A percentile compares a stretch with the other conserved stretches of the same genome.
phyloP scores from a whole-genome alignment of 2,329 filamentous ascomycete species.

The Westerdykella ornata region DNA sequence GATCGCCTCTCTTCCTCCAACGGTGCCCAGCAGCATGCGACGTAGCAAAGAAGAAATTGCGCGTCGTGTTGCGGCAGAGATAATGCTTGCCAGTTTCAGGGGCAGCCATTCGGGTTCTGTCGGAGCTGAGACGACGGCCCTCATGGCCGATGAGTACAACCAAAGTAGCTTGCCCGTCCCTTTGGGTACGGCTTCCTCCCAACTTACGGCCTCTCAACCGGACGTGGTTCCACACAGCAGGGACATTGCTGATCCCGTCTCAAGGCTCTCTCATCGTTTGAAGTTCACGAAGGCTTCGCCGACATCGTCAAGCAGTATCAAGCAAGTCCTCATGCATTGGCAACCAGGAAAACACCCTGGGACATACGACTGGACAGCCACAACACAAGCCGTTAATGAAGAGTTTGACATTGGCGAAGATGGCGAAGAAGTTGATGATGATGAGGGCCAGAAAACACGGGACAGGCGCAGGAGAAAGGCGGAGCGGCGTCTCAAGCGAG shows the following conservation, averaged over 20 bases:
- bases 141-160: background rate
- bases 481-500: conserved; percentile 37
- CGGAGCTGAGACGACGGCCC: background rate
- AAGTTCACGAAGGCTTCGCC: conserved; percentile 22
- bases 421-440: conserved; percentile 20
- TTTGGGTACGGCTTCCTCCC: background rate
- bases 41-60: conserved; percentile 28
- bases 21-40: conserved; percentile 20
- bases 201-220: too few relatives aligned
- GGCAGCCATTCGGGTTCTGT: background rate
- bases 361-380: conserved; percentile 38
- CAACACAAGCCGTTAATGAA: conserved; percentile 22
- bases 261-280: conserved; percentile 35
- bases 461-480: conserved; percentile 34
- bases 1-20: conserved; percentile 24
- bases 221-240: too few relatives aligned
- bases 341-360: conserved; percentile 31
- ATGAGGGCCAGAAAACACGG: conserved; percentile 30
- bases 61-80: conserved; percentile 33
- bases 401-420: conserved; percentile 30
- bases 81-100: conserved; percentile 30
- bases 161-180: background rate
- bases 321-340: conserved; percentile 41
- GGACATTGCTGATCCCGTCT: conserved; percentile 10
- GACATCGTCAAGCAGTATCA: conserved; percentile 28